Base-by-base conservation (phyloP, 2,329 filamentous ascomycete species). In the Colletotrichum spinosum region DNA sequence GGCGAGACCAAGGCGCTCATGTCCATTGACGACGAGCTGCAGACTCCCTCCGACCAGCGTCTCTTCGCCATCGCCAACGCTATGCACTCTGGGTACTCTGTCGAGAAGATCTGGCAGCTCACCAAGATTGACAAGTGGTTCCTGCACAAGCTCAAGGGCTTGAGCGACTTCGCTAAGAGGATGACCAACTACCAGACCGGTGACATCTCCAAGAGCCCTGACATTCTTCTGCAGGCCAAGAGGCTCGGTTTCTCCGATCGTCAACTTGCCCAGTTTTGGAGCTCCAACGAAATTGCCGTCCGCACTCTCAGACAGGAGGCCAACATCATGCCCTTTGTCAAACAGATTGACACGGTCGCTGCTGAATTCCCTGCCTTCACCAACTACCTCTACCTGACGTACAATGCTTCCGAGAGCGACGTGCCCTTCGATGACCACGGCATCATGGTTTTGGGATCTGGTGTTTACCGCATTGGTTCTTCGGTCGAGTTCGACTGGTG, bases 81-180 rank as follows among this genome's bases (percentile, higher is more conserved):
- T 46, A 98, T 99, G 95, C 89, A 94, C 76, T 84, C 91, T 62
- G 96, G 95, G 38, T 99, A 98, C 81, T 91, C 89, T 4, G 94
- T 98, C 41, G 92, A 98, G 75, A 96, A 97, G 81, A 97, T 99
- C 76, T 97, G 94, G 94, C 92, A 97, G 77, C 86, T 98, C 83
- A 99, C 96, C 74, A 94, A 95, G 82, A 99, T 99, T 72, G 96
- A 98, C 82, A 97, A 97, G 80, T 99, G 96, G 96, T 99, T 98
- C 84, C 82, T 99, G 70, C 90, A 88, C 79, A 94, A 93, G 78
- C 89, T 99, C 63, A 97, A 97, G 87, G 90, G 91, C 35, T 83
- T 99, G 9, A 97, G 90, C 79, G 88, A 97, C 81, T 97, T 98
- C 72, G 90, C 90, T 75, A 95, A 94, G 80, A 78, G 86, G 33